Conservation (phyloP, 1,139 yeast species). For the Kluyveromyces marxianus region DNA sequence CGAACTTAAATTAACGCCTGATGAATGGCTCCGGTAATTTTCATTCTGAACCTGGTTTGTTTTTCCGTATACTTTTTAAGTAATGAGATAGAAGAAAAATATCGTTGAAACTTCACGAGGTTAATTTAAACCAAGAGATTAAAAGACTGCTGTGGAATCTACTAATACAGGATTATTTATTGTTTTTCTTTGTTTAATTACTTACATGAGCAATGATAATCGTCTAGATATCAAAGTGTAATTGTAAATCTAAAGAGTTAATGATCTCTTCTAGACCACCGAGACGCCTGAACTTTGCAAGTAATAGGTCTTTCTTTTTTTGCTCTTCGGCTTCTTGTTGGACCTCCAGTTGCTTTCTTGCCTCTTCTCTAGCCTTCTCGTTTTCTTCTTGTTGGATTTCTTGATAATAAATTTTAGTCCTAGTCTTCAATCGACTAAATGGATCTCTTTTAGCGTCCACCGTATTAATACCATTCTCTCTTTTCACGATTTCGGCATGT, state of each 20-base stretch:
- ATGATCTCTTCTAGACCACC: slow-evolving; percentile 44
- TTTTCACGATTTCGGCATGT: slow-evolving; percentile 65
- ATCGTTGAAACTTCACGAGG: too few relatives aligned
- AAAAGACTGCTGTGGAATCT: too few relatives aligned
- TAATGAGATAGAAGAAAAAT: too few relatives aligned
- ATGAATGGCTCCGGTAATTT: too few relatives aligned
- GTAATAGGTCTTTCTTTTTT: slow-evolving; percentile 31
- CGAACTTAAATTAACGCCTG: too few relatives aligned
- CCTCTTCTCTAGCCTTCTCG: slow-evolving; percentile 37
- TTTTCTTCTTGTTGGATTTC: slow-evolving; percentile 40
- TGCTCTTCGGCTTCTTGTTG: slow-evolving; percentile 31
- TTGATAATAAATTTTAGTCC: slow-evolving; percentile 73
- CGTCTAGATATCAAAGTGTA: slow-evolving; percentile 34
- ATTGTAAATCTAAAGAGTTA: slow-evolving; percentile 37
- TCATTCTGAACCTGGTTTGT: too few relatives aligned
- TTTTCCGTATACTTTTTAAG: too few relatives aligned
- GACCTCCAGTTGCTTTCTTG: slow-evolving; percentile 31
- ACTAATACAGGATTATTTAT: too few relatives aligned
- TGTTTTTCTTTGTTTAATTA: too few relatives aligned
- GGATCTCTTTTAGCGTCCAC: slow-evolving; percentile 66
- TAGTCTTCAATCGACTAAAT: slow-evolving; percentile 80
- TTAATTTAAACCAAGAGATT: too few relatives aligned
- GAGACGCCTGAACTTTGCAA: slow-evolving; percentile 33
- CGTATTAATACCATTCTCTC: slow-evolving; percentile 32
- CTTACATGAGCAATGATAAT: too few relatives aligned